These are phyloP conservation scores for Anthracocystis setariae DNA, from an alignment of 1,284 basidiomycete genomes.

Conservation along the genomic window DNA sequence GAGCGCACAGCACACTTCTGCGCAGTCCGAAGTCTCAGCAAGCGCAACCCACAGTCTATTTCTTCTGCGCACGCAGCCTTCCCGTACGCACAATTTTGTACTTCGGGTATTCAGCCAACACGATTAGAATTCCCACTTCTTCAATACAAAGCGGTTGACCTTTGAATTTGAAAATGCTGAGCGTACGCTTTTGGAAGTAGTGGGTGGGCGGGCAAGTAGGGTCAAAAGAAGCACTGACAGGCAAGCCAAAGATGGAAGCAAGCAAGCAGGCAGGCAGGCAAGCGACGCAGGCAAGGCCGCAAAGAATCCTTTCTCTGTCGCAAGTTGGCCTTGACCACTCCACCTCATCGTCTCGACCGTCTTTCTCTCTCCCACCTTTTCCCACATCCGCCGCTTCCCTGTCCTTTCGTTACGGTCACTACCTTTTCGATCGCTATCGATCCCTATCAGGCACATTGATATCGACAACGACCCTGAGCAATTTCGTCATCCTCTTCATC, in stretches of 20 bases:
- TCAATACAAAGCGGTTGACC: background rate
- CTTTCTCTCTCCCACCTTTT: slow-evolving; percentile 5
- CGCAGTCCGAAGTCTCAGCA: no score
- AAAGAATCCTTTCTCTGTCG: no score
- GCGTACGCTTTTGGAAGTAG: background rate
- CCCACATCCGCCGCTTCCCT: background rate
- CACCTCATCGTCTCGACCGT: slow-evolving; percentile 11
- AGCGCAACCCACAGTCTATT: no score
- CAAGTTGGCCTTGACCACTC: slow-evolving; percentile 4
- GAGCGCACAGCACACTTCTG: background rate
- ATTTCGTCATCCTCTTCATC: background rate
- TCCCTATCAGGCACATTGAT: background rate
- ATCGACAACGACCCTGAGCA: background rate
- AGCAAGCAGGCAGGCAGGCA: background rate
- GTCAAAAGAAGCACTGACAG: background rate
- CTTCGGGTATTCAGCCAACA: background rate
- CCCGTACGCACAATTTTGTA: slow-evolving; percentile 12
- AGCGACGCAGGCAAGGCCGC: no score
- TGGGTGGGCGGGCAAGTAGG: background rate
- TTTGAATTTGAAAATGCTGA: background rate
- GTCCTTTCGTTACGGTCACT: slow-evolving; percentile 1
- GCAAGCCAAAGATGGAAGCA: background rate
- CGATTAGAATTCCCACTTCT: background rate
- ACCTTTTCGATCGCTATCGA: background rate
- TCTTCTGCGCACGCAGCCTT: background rate